Conservation (phyloP, 257 asterid genomes). For the Nicotiana tabacum region DNA sequence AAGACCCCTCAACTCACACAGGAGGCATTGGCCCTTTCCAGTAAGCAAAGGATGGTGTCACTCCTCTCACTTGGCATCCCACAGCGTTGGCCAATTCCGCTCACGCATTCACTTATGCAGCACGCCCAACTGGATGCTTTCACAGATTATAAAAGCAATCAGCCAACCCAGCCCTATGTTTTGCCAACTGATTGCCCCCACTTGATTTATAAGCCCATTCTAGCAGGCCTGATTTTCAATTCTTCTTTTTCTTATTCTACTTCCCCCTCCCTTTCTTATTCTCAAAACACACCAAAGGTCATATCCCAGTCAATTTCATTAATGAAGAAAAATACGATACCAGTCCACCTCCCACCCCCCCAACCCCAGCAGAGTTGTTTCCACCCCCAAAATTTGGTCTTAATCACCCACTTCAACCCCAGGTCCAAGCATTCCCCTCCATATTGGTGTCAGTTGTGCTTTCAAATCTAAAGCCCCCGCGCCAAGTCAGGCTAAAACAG, state of each 20-base stretch:
- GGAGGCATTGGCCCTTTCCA: background rate
- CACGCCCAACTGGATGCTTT: background rate
- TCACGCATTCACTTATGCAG: background rate
- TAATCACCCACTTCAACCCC: background rate
- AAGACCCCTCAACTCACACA: background rate
- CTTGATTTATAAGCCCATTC: background rate
- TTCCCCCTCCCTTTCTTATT: background rate
- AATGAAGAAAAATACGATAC: background rate
- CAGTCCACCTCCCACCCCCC: background rate
- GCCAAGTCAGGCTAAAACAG: background rate
- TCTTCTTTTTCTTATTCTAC: background rate
- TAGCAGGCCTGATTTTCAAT: background rate
- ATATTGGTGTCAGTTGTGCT: background rate
- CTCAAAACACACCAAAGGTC: background rate
- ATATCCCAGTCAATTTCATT: background rate
- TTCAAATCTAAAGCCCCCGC: background rate
- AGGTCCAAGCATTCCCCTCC: background rate
- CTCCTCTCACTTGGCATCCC: background rate
- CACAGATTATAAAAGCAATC: no score
- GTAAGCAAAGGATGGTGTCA: no score
- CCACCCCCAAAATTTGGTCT: background rate
- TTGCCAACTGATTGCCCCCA: background rate
- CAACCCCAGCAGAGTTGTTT: background rate
- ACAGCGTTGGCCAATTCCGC: background rate
- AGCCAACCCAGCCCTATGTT: no score